Base-by-base conservation (phyloP, 1,139 yeast genomes). In the Sugiyamaella neomexicana region DNA sequence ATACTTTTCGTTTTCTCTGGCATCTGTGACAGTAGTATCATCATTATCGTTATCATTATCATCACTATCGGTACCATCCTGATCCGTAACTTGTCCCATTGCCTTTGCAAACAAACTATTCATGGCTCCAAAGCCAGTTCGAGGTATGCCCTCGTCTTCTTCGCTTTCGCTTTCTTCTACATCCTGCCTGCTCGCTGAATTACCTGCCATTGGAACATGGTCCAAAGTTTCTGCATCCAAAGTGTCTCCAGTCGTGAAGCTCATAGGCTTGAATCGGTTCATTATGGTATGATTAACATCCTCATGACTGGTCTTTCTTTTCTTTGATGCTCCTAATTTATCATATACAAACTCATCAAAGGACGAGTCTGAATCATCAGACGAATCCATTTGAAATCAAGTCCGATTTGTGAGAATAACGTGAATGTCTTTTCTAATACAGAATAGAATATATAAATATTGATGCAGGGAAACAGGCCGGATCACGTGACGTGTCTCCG, bases 211-310 rank as follows among this genome's bases (percentile, higher is more conserved):
- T 6, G 48, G 40, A 16, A 23, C 27, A 9, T 42, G 36, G 34
- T 44, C 48, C 17, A 44, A 20, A 16, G 49, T 45, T 25, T 45
- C 49, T 4, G 34, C 34, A 9, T 29, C 48, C n/a, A 44, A 34
- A 8, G 49, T 45, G 36, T 45, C 49, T 2, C 55, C 55, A 20
- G 42, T 23, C 5, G 50, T 46, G 36, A 52, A 52, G 34, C 50
- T 46, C 50, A 46, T 50, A 5, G 49, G 43, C 31, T 37, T 39
- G 29, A 40, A 51, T 20, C 42, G 41, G n/a, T 34, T 31, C 31
- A 31, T 2, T 12, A 39, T 17, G 27, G 40, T 17, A 36, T 13
- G 16, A n/a, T 39, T 7, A 25, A 6, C 29, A 4, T 13, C 15
- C 5, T 38, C 38, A 13, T 48, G 32, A 12, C 31, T 34, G n/a